Conservation (phyloP, 129 eudicot species). For the Helianthus annuus region HanXRQr2.0-SUNRISE NC_035441.2:105241927-105242426, state of each 20-base stretch:
- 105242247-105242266: slow-evolving; percentile 94
- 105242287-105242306: slow-evolving; percentile 99
- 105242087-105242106: slow-evolving; percentile 98
- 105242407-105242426: slow-evolving; percentile 83
- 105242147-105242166: slow-evolving; percentile 98
- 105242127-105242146: slow-evolving; percentile 74
- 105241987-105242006: slow-evolving; percentile 59
- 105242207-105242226: slow-evolving; percentile 67
- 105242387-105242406: slow-evolving; percentile 97
- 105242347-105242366: slow-evolving; percentile 92
- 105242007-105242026: slow-evolving; percentile 90
- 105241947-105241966: slow-evolving; percentile 91
- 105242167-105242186: slow-evolving; percentile 79
- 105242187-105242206: slow-evolving; percentile 84
- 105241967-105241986: slow-evolving; percentile 82
- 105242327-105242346: slow-evolving; percentile 83
- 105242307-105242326: slow-evolving; percentile 91
- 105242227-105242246: slow-evolving; percentile 79
- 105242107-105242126: slow-evolving; percentile 84
- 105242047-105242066: slow-evolving; percentile 93
- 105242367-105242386: slow-evolving; percentile 71
- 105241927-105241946: slow-evolving; percentile 91
- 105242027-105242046: slow-evolving; percentile 94
- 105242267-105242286: slow-evolving; percentile 99
- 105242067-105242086: slow-evolving; percentile 94